Conservation (phyloP, 768 basidiomycete species). For the Boletales sp. region DNA sequence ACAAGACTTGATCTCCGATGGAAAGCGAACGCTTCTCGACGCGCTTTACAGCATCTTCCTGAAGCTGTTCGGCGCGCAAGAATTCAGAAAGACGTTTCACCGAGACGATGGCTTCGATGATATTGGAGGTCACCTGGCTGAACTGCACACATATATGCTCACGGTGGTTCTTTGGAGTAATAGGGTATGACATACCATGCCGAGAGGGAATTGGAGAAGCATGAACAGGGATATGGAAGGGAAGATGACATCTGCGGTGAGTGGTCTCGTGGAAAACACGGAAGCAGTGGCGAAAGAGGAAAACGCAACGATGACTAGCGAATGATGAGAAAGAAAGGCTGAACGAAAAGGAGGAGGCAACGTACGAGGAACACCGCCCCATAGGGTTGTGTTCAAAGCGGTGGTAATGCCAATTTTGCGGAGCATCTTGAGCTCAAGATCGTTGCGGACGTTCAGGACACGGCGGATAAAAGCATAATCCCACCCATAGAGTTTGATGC, state of each 20-base stretch:
- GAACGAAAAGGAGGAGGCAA: neutral
- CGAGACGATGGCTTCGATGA: conserved; percentile 86
- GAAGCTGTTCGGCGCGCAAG: conserved; percentile 75
- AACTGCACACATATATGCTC: conserved; percentile 39
- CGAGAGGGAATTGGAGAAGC: conserved; percentile 82
- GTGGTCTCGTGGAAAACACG: conserved; percentile 52
- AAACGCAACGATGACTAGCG: conserved; percentile 67
- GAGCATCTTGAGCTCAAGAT: conserved; percentile 78
- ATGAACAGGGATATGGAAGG: conserved; percentile 92
- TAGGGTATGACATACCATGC: conserved; percentile 51
- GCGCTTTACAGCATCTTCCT: conserved; percentile 67
- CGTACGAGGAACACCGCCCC: conserved; percentile 62
- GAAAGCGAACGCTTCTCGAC: conserved; percentile 40
- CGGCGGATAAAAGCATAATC: conserved; percentile 85
- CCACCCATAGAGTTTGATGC: conserved; percentile 93
- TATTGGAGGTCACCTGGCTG: conserved; percentile 68
- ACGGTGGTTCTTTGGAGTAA: neutral
- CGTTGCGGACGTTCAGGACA: conserved; percentile 76
- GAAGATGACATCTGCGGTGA: conserved; percentile 92
- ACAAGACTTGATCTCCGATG: conserved; percentile 65
- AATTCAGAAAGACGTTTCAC: conserved; percentile 75
- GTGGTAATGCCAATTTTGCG: conserved; percentile 76
- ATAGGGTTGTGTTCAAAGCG: conserved; percentile 60
- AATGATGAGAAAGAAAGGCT: neutral
- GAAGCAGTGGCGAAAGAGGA: conserved; percentile 79